Conservation (phyloP, 176 grass and related monocot species). For the Canna indica region DNA sequence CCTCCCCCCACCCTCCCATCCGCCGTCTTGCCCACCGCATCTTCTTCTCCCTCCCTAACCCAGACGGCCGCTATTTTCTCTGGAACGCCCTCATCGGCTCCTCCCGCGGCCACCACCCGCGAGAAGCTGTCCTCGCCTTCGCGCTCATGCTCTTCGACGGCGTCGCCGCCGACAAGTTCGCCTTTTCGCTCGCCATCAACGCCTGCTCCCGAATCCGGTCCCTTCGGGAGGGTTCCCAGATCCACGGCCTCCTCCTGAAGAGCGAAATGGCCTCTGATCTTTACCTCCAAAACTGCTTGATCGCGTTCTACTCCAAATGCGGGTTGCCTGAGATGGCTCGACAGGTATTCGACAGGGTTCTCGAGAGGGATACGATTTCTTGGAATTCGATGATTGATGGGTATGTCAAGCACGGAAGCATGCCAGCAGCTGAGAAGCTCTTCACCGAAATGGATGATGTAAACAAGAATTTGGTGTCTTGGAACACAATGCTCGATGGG, state of each 20-base stretch:
- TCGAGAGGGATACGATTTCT: constrained; percentile 2
- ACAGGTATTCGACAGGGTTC: constrained; percentile 16
- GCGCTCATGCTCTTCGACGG: constrained; percentile 18
- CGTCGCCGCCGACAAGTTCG: constrained; percentile 10
- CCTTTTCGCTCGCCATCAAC: constrained; percentile 17
- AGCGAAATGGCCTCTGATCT: constrained; percentile 1
- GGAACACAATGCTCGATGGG: constrained; percentile 16
- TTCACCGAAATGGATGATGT: background rate
- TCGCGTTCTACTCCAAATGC: constrained; percentile 12
- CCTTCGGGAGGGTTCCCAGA: constrained; percentile 12
- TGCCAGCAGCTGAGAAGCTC: background rate
- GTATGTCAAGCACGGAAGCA: constrained; percentile 10
- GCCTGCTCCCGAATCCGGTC: constrained; percentile 6
- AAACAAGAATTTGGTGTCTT: constrained; percentile 13
- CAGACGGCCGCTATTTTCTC: background rate
- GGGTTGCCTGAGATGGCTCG: constrained; percentile 2
- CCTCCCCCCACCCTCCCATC: constrained; percentile 9
- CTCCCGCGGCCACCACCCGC: background rate
- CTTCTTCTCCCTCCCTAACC: constrained; percentile 21
- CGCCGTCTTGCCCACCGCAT: constrained; percentile 14
- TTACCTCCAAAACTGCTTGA: constrained; percentile 19
- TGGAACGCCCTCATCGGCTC: constrained; percentile 23
- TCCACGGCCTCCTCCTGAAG: constrained; percentile 11
- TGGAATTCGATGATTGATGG: constrained; percentile 25
- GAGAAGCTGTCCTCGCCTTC: constrained; percentile 10